Percentiles rank a stretch among this genome's conserved stretches.
phyloP scores from a whole-genome alignment of 257 asterid genomes.

The Scutellaria minor region DNA sequence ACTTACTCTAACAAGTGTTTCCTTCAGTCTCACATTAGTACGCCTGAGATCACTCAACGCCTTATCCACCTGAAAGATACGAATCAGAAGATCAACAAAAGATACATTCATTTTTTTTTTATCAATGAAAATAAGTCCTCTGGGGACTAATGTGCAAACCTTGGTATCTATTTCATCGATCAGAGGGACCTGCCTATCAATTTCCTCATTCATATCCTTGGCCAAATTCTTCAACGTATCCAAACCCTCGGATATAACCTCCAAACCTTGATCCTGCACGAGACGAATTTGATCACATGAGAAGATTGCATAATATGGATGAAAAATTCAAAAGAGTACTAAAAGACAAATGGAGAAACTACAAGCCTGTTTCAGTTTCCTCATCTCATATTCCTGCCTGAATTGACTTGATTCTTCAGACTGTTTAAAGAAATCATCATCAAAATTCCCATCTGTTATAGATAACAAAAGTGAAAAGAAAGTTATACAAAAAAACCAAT shows the following conservation, averaged over 20 bases:
- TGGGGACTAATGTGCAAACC: slow-evolving; percentile 44
- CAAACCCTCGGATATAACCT: slow-evolving; percentile 74
- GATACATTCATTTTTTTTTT: background rate
- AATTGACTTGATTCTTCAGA: slow-evolving; percentile 71
- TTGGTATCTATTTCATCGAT: slow-evolving; percentile 84
- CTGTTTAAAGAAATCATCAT: slow-evolving; percentile 58
- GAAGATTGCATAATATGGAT: background rate
- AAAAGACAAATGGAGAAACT: slow-evolving; percentile 31
- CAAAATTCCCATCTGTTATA: slow-evolving; percentile 59
- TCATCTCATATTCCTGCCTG: slow-evolving; percentile 78
- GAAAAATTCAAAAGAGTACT: background rate
- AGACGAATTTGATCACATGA: slow-evolving; percentile 11
- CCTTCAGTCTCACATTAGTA: slow-evolving; percentile 76
- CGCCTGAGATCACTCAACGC: slow-evolving; percentile 64
- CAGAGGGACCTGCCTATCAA: slow-evolving; percentile 91
- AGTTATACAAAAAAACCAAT: background rate
- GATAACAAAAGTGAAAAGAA: slow-evolving; percentile 6
- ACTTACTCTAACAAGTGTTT: slow-evolving; percentile 55
- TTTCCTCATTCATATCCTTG: slow-evolving; percentile 90
- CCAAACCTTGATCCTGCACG: slow-evolving; percentile 86
- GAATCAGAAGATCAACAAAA: slow-evolving; percentile 17
- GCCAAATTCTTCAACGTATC: slow-evolving; percentile 83
- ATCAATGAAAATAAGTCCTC: background rate
- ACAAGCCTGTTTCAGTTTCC: slow-evolving; percentile 95
- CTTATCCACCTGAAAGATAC: slow-evolving; percentile 68